A percentile compares a stretch with the other conserved stretches of the same genome.
Conservation (phyloP, 2,329 filamentous ascomycete species). For the Venturia aucupariae region DNA sequence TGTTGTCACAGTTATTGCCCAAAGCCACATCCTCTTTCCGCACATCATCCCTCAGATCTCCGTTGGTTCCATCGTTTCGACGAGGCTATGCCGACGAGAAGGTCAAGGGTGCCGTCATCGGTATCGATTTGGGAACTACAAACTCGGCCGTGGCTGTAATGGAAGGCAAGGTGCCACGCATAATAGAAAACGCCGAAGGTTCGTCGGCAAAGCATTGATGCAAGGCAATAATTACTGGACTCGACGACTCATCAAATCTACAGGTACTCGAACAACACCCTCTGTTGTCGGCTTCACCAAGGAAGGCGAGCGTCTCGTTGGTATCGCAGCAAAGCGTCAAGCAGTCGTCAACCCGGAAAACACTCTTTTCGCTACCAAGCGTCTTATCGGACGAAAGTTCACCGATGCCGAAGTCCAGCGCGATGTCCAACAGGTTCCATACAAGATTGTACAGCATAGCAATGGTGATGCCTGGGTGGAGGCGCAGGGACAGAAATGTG, state of each 20-base stretch:
- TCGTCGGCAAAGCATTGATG: slow-evolving; percentile 21
- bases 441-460: slow-evolving; percentile 95
- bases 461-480: slow-evolving; percentile 96
- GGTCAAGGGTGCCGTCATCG: slow-evolving; percentile 92
- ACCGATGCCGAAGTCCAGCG: slow-evolving; percentile 88
- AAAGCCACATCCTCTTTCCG: slow-evolving; percentile 63
- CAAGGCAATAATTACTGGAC: slow-evolving; percentile 8
- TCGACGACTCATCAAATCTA: background rate
- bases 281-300: slow-evolving; percentile 94
- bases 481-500: slow-evolving; percentile 76
- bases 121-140: slow-evolving; percentile 96
- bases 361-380: slow-evolving; percentile 96
- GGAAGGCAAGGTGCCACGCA: slow-evolving; percentile 91
- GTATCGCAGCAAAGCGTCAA: slow-evolving; percentile 96
- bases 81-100: slow-evolving; percentile 70
- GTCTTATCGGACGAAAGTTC: slow-evolving; percentile 97
- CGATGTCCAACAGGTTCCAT: slow-evolving; percentile 94
- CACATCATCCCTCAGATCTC: slow-evolving; percentile 59
- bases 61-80: slow-evolving; percentile 61
- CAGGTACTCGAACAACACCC: slow-evolving; percentile 80
- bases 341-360: slow-evolving; percentile 98
- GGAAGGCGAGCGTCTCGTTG: slow-evolving; percentile 91
- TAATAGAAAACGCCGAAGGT: slow-evolving; percentile 98
- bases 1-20: slow-evolving; percentile 46
- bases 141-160: slow-evolving; percentile 97